Evolutionary conservation across 2,329 filamentous ascomycete genomes (phyloP).

Genomic region (Fusarium floridanum): DNA sequence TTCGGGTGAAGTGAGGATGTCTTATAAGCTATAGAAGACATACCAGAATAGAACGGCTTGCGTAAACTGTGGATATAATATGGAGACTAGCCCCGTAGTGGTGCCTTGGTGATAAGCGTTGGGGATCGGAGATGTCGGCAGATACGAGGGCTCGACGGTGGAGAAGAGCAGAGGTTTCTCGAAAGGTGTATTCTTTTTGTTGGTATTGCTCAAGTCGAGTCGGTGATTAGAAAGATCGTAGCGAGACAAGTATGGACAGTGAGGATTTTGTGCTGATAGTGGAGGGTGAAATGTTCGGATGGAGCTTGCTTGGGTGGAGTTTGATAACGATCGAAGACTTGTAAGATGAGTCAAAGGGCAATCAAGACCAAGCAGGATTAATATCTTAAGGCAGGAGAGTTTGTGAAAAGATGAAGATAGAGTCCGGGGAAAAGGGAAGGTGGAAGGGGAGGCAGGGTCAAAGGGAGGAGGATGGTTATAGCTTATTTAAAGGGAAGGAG

Average conservation of each 20-base stretch:
- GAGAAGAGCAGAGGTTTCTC: constrained; percentile 8
- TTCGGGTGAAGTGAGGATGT: not conserved
- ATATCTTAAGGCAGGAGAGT: constrained; percentile 13
- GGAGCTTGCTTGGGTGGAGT: not conserved
- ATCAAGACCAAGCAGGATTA: not conserved
- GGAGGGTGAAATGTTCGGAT: not conserved
- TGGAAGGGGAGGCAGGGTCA: constrained; percentile 20
- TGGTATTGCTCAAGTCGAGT: constrained; percentile 16
- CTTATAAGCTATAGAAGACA: constrained; percentile 35
- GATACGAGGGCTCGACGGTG: constrained; percentile 17
- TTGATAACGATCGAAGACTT: constrained; percentile 26
- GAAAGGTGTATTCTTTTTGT: not conserved
- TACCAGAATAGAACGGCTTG: constrained; percentile 42
- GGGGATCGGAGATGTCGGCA: constrained; percentile 11
- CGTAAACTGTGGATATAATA: constrained; percentile 44
- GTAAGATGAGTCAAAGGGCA: not conserved
- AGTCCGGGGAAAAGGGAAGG: constrained; percentile 28
- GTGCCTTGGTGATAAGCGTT: constrained; percentile 29
- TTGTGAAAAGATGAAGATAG: constrained; percentile 8
- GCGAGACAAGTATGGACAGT: not conserved
- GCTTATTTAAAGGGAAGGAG: constrained; percentile 40
- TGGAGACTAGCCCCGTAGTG: constrained; percentile 35
- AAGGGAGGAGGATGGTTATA: constrained; percentile 30
- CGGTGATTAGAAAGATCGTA: constrained; percentile 1
- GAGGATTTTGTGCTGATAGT: not conserved